Evolutionary conservation across 139 green algal genomes (phyloP).

Genomic region (Monoraphidium neglectum): DNA sequence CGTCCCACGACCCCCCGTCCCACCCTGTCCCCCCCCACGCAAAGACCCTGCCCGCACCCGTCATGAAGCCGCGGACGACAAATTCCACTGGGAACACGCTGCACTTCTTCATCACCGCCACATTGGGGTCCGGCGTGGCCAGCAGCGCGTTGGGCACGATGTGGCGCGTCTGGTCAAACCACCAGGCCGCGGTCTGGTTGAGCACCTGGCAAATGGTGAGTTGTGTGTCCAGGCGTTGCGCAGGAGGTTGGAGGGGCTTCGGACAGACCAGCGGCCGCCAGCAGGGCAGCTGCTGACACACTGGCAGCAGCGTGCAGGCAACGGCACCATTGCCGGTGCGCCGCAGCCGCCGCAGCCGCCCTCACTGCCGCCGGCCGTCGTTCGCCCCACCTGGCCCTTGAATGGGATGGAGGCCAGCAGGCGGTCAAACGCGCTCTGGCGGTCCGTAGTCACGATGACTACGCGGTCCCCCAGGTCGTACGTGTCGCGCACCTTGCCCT

Average conservation of each 20-base stretch:
- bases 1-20: too few relatives aligned
- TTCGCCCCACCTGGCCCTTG: constrained; percentile 77
- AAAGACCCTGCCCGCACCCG: constrained; percentile 49
- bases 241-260: too few relatives aligned
- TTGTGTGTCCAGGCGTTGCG: background rate
- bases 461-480: constrained; percentile 92
- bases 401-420: constrained; percentile 92
- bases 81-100: constrained; percentile 98
- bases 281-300: too few relatives aligned
- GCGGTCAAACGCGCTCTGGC: constrained; percentile 96
- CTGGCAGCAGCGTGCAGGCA: too few relatives aligned
- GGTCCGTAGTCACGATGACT: constrained; percentile 95
- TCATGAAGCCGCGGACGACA: constrained; percentile 96
- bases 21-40: too few relatives aligned
- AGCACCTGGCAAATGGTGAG: constrained; percentile 73
- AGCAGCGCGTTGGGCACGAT: constrained; percentile 91
- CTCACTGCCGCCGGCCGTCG: background rate
- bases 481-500: constrained; percentile 97
- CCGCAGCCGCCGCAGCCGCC: too few relatives aligned
- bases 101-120: constrained; percentile 93
- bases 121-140: constrained; percentile 89
- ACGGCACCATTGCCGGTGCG: too few relatives aligned
- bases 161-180: constrained; percentile 89
- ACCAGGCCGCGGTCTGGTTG: constrained; percentile 96
- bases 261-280: too few relatives aligned